Base-by-base conservation (phyloP, 176 grass and related monocot genomes). In the Rhynchospora breviuscula region DNA sequence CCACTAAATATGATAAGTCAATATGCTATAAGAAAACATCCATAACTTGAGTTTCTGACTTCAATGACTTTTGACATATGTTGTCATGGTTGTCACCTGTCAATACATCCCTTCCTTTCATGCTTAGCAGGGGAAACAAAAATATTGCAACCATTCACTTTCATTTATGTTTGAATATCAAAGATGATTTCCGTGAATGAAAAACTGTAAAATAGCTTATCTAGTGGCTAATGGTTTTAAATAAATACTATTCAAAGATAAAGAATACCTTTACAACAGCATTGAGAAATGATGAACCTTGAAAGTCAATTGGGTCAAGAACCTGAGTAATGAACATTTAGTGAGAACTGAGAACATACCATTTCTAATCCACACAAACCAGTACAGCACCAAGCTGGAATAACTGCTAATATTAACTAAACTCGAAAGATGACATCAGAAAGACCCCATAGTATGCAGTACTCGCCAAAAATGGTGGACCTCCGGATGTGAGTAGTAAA, bases 241-340 rank as follows among this genome's bases (percentile, higher is more conserved):
- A 73, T 73, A 73, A 47, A 31, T n/a, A 48, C 10, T 52, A 62
- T 81, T 86, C 68, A 57, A 17, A 45, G 22, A 63, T 72, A 22
- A 83, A 47, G 19, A 70, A 48, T 76, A 99, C 96, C 96, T 99
- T 99, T 60, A 99, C 91, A 64, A 99, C 93, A 84, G 91, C 89
- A 88, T 99, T 95, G 78, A 99, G 66, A 86, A 90, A 99, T 90
- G 89, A 84, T 70, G 89, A 86, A 78, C 87, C 93, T 91, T 91
- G 84, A 88, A 90, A 78, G 57, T 91, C 89, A 57, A 87, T 89
- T 3, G 86, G 88, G 22, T 92, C 93, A 78, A 83, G 59, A 75
- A 81, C 88, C 96, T 99, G 63, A 68, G 66, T 70, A 8, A 82
- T 80, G 26, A 83, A 76, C 72, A 87, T 60, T 56, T 35, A 33